phyloP scores from a whole-genome alignment of 2,329 filamentous ascomycete species.

The Thielaviopsis musarum region DNA sequence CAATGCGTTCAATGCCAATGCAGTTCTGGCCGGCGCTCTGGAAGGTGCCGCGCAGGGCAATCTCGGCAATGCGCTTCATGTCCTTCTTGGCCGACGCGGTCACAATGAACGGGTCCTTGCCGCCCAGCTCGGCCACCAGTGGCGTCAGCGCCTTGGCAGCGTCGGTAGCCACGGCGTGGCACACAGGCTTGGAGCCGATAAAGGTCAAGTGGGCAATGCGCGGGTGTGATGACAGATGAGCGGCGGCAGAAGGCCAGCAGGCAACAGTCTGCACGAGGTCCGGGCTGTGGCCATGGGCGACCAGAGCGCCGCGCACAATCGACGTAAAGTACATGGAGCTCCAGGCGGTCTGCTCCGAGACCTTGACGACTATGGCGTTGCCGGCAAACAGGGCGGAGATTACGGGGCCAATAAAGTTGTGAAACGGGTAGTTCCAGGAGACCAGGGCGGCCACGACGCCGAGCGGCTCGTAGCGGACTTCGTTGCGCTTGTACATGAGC shows the following conservation, averaged over 20 bases:
- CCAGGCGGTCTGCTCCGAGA: constrained; percentile 92
- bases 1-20: constrained; percentile 87
- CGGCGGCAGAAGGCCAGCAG: constrained; percentile 75
- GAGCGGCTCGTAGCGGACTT: constrained; percentile 77
- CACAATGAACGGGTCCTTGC: constrained; percentile 83
- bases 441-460: constrained; percentile 87
- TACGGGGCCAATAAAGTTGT: constrained; percentile 83
- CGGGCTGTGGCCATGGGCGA: constrained; percentile 66
- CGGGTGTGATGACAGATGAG: constrained; percentile 69
- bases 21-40: constrained; percentile 95
- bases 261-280: constrained; percentile 69
- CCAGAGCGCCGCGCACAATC: constrained; percentile 63
- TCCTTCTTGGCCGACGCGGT: constrained; percentile 57
- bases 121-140: constrained; percentile 78
- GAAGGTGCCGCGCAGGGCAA: constrained; percentile 83
- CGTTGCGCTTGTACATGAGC: constrained; percentile 91
- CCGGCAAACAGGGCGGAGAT: constrained; percentile 84
- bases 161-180: constrained; percentile 71
- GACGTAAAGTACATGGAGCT: constrained; percentile 66
- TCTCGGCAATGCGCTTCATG: constrained; percentile 57
- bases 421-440: constrained; percentile 95
- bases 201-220: constrained; percentile 83
- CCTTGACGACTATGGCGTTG: constrained; percentile 84
- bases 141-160: constrained; percentile 78
- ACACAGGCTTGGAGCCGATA: constrained; percentile 78